phyloP scores from a whole-genome alignment of 2,329 filamentous ascomycete genomes.

The Talaromyces amestolkiae region DNA sequence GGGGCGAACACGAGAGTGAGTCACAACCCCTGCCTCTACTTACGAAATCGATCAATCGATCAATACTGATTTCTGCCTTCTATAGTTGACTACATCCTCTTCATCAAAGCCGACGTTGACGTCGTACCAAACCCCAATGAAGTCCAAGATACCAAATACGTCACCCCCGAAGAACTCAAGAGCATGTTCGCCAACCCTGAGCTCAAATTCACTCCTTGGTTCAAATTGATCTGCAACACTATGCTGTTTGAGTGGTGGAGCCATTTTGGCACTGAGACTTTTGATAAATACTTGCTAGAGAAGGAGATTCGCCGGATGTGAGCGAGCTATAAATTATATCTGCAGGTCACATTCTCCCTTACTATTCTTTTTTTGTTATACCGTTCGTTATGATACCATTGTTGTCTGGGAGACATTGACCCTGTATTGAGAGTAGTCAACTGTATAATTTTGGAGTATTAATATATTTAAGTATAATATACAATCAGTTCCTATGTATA shows the following conservation, averaged over 20 bases:
- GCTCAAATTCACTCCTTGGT: conserved; percentile 94
- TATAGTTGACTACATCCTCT: conserved; percentile 94
- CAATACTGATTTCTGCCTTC: not conserved
- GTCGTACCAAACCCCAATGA: conserved; percentile 82
- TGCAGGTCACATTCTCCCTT: not conserved
- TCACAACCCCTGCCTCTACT: conserved; percentile 20
- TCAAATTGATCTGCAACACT: conserved; percentile 96
- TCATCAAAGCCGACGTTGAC: conserved; percentile 92
- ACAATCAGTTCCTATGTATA: too few species aligned
- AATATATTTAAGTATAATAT: not conserved
- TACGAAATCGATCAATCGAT: not conserved
- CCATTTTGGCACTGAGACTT: conserved; percentile 68
- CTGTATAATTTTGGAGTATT: not conserved
- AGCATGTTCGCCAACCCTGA: conserved; percentile 76
- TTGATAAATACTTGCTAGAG: conserved; percentile 85
- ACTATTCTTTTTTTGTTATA: not conserved
- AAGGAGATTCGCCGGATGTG: conserved; percentile 82
- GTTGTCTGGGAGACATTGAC: not conserved
- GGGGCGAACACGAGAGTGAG: conserved; percentile 98
- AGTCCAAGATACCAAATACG: conserved; percentile 79
- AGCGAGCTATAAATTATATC: conserved; percentile 7
- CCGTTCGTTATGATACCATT: conserved; percentile 15
- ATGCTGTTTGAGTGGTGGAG: conserved; percentile 99
- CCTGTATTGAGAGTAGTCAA: not conserved
- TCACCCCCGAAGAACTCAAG: conserved; percentile 78